Conservation (phyloP, 2,329 filamentous ascomycete species). For the Sclerotinia minor region DNA sequence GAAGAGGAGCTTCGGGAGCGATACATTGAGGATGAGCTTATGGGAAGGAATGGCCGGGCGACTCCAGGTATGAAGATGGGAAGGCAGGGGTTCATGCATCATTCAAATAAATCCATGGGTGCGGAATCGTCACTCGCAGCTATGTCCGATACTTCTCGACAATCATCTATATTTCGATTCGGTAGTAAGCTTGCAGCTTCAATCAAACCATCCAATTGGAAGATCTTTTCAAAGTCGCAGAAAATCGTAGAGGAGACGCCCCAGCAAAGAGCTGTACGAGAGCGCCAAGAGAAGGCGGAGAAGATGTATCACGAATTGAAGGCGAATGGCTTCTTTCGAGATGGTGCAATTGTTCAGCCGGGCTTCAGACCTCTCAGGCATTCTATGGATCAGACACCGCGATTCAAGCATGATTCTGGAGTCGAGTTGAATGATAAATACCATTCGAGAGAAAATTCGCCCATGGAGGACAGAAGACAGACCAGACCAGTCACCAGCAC, state of each 20-base stretch:
- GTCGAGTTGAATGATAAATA: constrained; percentile 31
- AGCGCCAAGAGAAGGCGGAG: constrained; percentile 49
- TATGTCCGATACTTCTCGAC: constrained; percentile 41
- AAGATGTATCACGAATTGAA: constrained; percentile 56
- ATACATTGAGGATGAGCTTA: constrained; percentile 27
- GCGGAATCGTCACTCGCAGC: constrained; percentile 33
- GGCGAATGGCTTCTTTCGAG: constrained; percentile 47
- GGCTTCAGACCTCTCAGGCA: constrained; percentile 8
- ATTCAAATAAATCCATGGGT: constrained; percentile 27
- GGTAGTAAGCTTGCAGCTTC: constrained; percentile 54
- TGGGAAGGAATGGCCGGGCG: constrained; percentile 10
- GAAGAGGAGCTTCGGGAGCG: constrained; percentile 33
- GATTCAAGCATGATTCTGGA: constrained; percentile 38
- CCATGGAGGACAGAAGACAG: constrained; percentile 37
- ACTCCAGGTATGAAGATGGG: constrained; percentile 29
- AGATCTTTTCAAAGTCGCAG: constrained; percentile 38
- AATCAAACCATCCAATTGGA: constrained; percentile 56
- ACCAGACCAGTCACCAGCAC: constrained; percentile 35
- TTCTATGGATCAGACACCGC: constrained; percentile 14
- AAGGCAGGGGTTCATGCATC: constrained; percentile 28
- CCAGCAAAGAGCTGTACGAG: constrained; percentile 47
- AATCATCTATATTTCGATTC: constrained; percentile 54
- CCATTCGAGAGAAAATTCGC: constrained; percentile 23
- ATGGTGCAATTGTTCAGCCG: constrained; percentile 38
- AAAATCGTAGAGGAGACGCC: constrained; percentile 45